phyloP scores from a whole-genome alignment of 2,329 filamentous ascomycete genomes.

The Penicillium rolfsii region DNA sequence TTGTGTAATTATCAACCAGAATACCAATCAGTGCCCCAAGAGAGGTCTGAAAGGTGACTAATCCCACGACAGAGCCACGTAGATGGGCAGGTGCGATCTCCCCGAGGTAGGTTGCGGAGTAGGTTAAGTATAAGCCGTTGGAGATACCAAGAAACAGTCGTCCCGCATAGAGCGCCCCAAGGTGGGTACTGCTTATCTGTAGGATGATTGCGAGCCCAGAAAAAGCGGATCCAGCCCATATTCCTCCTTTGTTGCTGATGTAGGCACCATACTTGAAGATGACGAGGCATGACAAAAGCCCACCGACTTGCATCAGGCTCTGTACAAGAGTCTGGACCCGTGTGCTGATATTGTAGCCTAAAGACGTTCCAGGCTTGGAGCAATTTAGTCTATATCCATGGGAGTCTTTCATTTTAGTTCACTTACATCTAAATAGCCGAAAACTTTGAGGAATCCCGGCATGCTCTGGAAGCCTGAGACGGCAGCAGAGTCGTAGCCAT shows the following conservation, averaged over 20 bases:
- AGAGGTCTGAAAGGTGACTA: slow-evolving; percentile 8
- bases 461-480: background rate
- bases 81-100: slow-evolving; percentile 8
- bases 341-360: background rate
- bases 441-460: background rate
- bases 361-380: background rate
- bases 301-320: background rate
- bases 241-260: background rate
- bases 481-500: background rate
- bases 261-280: background rate
- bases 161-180: background rate
- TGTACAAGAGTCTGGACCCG: background rate
- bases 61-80: slow-evolving; percentile 2
- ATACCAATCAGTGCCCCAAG: slow-evolving; percentile 4
- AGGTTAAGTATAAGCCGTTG: slow-evolving; percentile 3
- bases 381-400: background rate
- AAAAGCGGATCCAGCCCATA: background rate
- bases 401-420: background rate
- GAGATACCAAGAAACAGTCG: background rate
- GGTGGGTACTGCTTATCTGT: background rate
- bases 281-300: background rate
- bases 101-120: slow-evolving; percentile 7
- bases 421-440: background rate
- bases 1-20: background rate
- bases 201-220: background rate